Evolutionary conservation across 2,329 filamentous ascomycete species (phyloP).

Genomic region (Aspergillus sp.): DNA sequence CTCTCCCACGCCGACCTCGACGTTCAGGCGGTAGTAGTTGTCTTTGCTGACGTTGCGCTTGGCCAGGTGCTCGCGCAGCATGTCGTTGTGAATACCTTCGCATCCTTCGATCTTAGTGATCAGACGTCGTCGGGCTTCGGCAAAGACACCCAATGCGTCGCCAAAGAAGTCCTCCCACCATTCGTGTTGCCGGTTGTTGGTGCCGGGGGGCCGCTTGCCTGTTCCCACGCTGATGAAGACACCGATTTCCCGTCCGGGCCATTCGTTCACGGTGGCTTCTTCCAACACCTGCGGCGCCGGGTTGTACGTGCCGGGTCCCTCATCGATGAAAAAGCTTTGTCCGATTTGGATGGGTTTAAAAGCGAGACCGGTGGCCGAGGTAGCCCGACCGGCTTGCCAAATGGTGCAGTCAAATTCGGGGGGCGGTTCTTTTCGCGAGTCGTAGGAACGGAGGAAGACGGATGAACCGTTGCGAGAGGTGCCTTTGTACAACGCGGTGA

Average conservation of each 20-base stretch:
- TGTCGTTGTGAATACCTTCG: slow-evolving; percentile 79
- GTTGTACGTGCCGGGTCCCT: slow-evolving; percentile 87
- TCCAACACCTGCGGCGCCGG: slow-evolving; percentile 78
- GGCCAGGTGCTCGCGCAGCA: slow-evolving; percentile 70
- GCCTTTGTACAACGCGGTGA: slow-evolving; percentile 86
- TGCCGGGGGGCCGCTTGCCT: slow-evolving; percentile 70
- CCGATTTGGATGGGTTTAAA: slow-evolving; percentile 96
- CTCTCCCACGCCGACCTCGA: slow-evolving; percentile 90
- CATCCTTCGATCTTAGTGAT: slow-evolving; percentile 94
- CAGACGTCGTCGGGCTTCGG: slow-evolving; percentile 75
- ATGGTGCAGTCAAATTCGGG: slow-evolving; percentile 92
- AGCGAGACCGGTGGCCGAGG: slow-evolving; percentile 78
- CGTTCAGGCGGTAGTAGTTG: slow-evolving; percentile 94
- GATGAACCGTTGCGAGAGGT: slow-evolving; percentile 62
- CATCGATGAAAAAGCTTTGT: slow-evolving; percentile 88
- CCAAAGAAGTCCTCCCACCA: slow-evolving; percentile 88
- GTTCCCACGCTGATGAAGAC: slow-evolving; percentile 94
- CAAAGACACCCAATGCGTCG: slow-evolving; percentile 71
- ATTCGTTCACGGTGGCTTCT: slow-evolving; percentile 86
- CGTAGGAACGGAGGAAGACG: slow-evolving; percentile 81
- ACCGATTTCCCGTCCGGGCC: slow-evolving; percentile 87
- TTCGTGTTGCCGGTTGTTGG: slow-evolving; percentile 60
- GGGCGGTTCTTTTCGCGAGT: slow-evolving; percentile 83
- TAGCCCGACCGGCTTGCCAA: slow-evolving; percentile 96
- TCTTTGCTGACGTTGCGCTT: slow-evolving; percentile 76